Evolutionary conservation across 305 asterid genomes (phyloP).

Genomic region (Solanum hybrid): DNA sequence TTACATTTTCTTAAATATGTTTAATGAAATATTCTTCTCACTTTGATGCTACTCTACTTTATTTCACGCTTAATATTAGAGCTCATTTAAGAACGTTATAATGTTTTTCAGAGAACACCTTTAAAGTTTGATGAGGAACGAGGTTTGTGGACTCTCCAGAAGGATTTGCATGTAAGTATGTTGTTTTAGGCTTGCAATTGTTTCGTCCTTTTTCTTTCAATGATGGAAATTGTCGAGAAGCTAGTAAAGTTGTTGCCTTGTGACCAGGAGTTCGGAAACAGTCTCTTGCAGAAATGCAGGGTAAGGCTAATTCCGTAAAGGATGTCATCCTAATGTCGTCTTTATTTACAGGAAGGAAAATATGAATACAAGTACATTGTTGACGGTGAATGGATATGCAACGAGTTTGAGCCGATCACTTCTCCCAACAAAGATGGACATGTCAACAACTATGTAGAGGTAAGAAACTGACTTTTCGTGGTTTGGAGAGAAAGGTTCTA

Average conservation of each 20-base stretch:
- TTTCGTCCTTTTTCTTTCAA: neutral
- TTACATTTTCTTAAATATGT: neutral
- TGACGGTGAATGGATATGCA: conserved; percentile 76
- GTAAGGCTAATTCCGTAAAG: neutral
- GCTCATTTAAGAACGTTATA: neutral
- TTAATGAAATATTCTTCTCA: neutral
- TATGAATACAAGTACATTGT: conserved; percentile 89
- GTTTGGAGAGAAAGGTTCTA: neutral
- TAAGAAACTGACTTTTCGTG: conserved; percentile 21
- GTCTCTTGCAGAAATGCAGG: neutral
- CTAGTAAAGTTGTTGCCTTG: neutral
- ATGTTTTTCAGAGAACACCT: conserved; percentile 56
- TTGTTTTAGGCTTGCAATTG: neutral
- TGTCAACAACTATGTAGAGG: conserved; percentile 67
- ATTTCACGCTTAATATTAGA: neutral
- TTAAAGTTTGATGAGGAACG: conserved; percentile 41
- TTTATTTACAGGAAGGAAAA: conserved; percentile 60
- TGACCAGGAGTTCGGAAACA: neutral
- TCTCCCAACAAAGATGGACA: conserved; percentile 69
- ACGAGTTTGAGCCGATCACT: conserved; percentile 43
- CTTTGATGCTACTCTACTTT: neutral
- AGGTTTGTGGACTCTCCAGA: conserved; percentile 58
- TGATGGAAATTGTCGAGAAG: neutral
- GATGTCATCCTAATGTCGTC: neutral
- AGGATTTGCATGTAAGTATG: conserved; percentile 67